Evolutionary conservation across 805 yeast species (phyloP), one percentile per base, ranked within the genome.

Genomic region (Suhomyces faveliae): DNA sequence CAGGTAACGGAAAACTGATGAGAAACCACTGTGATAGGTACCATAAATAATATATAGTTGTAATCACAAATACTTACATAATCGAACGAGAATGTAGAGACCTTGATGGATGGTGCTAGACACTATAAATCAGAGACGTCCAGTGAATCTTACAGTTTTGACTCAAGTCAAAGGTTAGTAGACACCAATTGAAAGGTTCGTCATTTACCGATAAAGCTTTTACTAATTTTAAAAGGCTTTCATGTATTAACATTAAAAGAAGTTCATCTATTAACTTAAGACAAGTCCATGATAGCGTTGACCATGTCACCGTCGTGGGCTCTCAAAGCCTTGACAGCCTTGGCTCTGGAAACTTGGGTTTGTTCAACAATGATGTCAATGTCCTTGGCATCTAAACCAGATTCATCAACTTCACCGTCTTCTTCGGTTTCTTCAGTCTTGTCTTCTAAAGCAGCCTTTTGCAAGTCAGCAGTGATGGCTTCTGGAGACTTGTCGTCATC

Each of bases 281-380:
- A 71, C 70, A 86, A 78, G 56, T 87, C 83, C 96, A 92, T 89
- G 71, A 92, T 89, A 60, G 98, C 92, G 70, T 91, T 90, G 68
- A 94, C 97, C 74, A 94, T 84, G 71, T 94, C 98, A 71, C 91
- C 90, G 62, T 87, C 81, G 79, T 91, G 89, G 59, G 80, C 85
- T 70, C 79, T 86, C 71, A 94, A 80, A 61, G 97, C 96, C 72
- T 86, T 87, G 62, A 83, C 88, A 56, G 98, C 98, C 80, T 89
- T 88, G 62, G 81, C 83, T 77, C 90, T 85, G 48, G 96, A 80
- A 54, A 84, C 94, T 64, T 83, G 85, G 63, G 97, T 87, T 79
- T 92, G 99, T 68, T 89, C 94, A 67, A 86, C 79, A 63, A 94
- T 87, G 67, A 94, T 79, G 59, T 84, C 85, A 63, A 94, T 82